These are phyloP conservation scores for Arthrocladium fulminans DNA, from an alignment of 2,329 filamentous ascomycete genomes.

Conservation along the genomic window DNA sequence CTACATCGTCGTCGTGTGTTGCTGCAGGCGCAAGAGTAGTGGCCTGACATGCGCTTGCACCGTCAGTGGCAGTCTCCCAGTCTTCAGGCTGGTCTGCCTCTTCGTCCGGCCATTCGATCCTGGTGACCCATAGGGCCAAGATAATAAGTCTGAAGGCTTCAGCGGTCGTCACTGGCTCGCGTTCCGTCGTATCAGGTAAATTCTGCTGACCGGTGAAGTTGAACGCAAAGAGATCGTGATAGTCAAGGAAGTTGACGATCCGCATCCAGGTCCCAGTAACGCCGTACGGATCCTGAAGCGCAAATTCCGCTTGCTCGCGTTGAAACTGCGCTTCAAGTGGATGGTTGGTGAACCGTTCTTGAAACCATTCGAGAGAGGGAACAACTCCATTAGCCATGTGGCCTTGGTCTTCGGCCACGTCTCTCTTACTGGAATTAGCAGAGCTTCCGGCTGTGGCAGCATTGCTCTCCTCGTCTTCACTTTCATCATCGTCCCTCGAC, in stretches of 20 bases:
- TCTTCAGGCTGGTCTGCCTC: constrained; percentile 37
- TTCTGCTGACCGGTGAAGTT: constrained; percentile 50
- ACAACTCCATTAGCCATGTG: background rate
- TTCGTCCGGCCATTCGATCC: constrained; percentile 50
- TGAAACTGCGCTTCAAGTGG: constrained; percentile 1
- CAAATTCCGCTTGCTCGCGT: constrained; percentile 4
- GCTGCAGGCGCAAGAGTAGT: background rate
- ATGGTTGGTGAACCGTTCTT: constrained; percentile 14
- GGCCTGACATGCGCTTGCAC: background rate
- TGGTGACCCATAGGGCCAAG: constrained; percentile 56
- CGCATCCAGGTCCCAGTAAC: constrained; percentile 64
- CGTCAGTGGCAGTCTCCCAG: constrained; percentile 3
- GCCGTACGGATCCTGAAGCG: constrained; percentile 57
- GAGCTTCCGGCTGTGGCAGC: constrained; percentile 12
- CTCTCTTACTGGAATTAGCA: background rate
- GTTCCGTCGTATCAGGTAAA: constrained; percentile 34
- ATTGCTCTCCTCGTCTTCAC: constrained; percentile 28
- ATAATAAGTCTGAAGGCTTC: constrained; percentile 64
- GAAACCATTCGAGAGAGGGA: constrained; percentile 15
- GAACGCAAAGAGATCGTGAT: constrained; percentile 61
- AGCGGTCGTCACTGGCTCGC: constrained; percentile 48
- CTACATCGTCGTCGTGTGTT: background rate
- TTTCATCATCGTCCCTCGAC: background rate
- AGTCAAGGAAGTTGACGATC: constrained; percentile 52
- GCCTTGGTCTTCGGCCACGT: background rate